Evolutionary conservation across 306 rosid species (phyloP), one percentile per base, ranked within the genome.

Genomic region (Abrus pulchellus): DNA sequence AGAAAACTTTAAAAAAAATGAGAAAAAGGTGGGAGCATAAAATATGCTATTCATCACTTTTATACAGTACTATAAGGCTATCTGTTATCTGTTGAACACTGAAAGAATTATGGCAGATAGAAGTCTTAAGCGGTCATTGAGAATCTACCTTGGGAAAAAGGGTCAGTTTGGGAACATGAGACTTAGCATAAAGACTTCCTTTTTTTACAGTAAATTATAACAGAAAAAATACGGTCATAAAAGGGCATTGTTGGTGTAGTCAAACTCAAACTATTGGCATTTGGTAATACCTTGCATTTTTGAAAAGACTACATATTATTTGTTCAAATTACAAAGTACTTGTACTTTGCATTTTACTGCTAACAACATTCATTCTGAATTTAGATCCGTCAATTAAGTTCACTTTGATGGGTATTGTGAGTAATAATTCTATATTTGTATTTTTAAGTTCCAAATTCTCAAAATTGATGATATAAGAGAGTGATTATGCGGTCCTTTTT

Each of bases 61-160:
- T 33, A 69, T 72, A 80, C 66, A 75, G 57, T 77, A 43, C 62
- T 33, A 63, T 41, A 59, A 20, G 83, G 60, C 84, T 77, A 72
- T 79, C 80, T 65, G 73, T 73, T 68, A 68, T 79, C 87, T 80
- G 83, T 79, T 54, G 62, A 75, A 77, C 67, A 45, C 82, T 75
- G 80, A 72, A 36, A 72, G 83, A 65, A 77, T 62, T 75, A 79
- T 74, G 63, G 75, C 78, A 74, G 62, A 85, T 57, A 44, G 84
- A 70, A 83, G 82, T 64, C 74, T 52, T 79, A 27, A 7, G 4
- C 82, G 40, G 72, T 75, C 67, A 53, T 54, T 80, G 77, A 82
- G 87, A 84, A 79, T 84, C 85, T 64, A 72, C 72, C 67, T 34
- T 41, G 65, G 83, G 47, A 68, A 68, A 76, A 83, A 68, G 82